Base-by-base conservation (phyloP, 257 asterid species). In the Primulina tabacum region DNA sequence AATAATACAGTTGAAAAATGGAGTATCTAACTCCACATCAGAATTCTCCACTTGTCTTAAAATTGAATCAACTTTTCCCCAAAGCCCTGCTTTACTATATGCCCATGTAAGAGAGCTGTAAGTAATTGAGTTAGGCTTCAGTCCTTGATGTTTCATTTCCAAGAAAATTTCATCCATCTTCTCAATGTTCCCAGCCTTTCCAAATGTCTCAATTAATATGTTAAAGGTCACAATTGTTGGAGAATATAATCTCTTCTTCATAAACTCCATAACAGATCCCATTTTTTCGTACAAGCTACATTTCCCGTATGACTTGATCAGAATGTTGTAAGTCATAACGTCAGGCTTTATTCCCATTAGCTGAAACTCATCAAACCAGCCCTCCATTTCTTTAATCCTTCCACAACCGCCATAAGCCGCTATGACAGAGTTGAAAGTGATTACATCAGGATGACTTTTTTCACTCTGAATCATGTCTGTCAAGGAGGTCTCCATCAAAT, bases 341-440 rank as follows among this genome's bases (percentile, higher is more conserved):
- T 93, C 96, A n/a, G 99, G 92, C 66, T 80, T 76, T 34, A 87
- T 67, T 62, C 96, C 96, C 96, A 93, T 93, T 56, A 76, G 70
- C 85, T 76, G 90, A 85, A 90, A 93, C 74, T 89, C 95, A 72
- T 86, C 89, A 78, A 87, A 93, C 97, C 97, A 86, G 71, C 81
- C 86, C 82, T 93, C 97, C 95, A 89, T 86, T 79, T 89, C 87
- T 69, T 81, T 63, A 72, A 93, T 84, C 77, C 76, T 73, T 58
- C 91, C 88, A 68, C 82, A 85, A 56, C 74, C 77, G 28, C 97
- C 96, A 16, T 87, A 93, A 58, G 96, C 90, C 71, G 96, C 97
- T 47, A 90, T 66, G 2, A 89, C 88, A 2, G 95, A 87, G 78
- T 90, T 90, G 34, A 90, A 85, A 24, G 99, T 90, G 78, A 80